Percentiles rank a stretch among this genome's conserved stretches.
phyloP scores from a whole-genome alignment of 768 basidiomycete genomes.

The Suillus alpinus region DNA sequence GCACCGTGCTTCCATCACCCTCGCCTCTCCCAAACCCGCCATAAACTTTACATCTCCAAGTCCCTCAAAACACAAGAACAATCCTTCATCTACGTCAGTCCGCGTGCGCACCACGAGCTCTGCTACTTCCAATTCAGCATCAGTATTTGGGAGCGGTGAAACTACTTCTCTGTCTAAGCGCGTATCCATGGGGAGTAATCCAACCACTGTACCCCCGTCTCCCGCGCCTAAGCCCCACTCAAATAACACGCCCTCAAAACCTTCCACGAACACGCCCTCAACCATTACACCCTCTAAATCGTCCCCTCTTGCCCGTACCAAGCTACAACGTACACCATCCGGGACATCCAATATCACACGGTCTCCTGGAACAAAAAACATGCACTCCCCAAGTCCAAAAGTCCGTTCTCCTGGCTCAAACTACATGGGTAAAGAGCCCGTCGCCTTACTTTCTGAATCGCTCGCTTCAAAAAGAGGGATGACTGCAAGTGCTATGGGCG shows the following conservation, averaged over 20 bases:
- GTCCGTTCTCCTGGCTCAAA: background rate
- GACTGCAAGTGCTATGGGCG: background rate
- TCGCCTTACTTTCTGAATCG: constrained; percentile 18
- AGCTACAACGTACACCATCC: constrained; percentile 19
- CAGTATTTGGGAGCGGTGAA: background rate
- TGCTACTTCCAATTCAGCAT: constrained; percentile 1
- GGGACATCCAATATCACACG: constrained; percentile 10
- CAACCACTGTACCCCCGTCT: constrained; percentile 17
- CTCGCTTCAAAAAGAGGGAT: background rate
- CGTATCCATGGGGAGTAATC: background rate
- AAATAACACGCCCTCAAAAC: constrained; percentile 28
- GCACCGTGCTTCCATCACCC: constrained; percentile 13
- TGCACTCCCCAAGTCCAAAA: constrained; percentile 1
- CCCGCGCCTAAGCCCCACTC: constrained; percentile 37
- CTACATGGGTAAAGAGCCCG: constrained; percentile 4
- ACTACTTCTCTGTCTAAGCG: too few relatives aligned
- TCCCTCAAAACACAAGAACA: constrained; percentile 29
- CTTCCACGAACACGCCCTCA: constrained; percentile 18
- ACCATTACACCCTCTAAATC: constrained; percentile 20
- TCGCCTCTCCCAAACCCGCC: constrained; percentile 28
- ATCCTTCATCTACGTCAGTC: background rate
- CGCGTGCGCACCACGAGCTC: background rate
- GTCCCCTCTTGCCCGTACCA: constrained; percentile 10
- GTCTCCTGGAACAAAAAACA: constrained; percentile 10
- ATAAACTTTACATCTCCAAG: constrained; percentile 41